These are phyloP conservation scores for Monosporascus sp. DNA, from an alignment of 2,329 filamentous ascomycete species.

Conservation along the genomic window DNA sequence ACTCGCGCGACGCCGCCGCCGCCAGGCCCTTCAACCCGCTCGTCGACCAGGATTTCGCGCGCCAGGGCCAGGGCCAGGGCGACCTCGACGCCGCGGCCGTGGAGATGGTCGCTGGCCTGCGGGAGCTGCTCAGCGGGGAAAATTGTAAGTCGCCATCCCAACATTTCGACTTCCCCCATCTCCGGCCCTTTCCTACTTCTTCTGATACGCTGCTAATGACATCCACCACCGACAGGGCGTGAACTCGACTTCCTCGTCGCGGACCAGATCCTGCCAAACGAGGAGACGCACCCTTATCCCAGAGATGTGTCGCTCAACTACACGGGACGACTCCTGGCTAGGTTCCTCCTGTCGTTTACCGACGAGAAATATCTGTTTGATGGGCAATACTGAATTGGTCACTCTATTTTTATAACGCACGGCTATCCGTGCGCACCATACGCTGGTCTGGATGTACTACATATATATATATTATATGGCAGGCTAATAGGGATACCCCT, in stretches of 20 bases:
- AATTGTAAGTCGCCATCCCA: slow-evolving; percentile 34
- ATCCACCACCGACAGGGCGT: slow-evolving; percentile 20
- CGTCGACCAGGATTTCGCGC: slow-evolving; percentile 37
- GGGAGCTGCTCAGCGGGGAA: slow-evolving; percentile 38
- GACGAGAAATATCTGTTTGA: slow-evolving; percentile 45
- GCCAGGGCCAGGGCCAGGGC: slow-evolving; percentile 25
- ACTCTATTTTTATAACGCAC: not conserved
- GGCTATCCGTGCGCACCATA: too few relatives aligned
- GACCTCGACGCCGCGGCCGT: slow-evolving; percentile 42
- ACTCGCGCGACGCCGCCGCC: slow-evolving; percentile 42
- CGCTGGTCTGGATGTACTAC: too few relatives aligned
- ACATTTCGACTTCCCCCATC: not conserved
- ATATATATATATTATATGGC: too few relatives aligned
- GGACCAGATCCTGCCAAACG: slow-evolving; percentile 41
- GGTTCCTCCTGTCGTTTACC: slow-evolving; percentile 51
- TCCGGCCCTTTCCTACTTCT: not conserved
- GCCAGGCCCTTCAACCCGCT: slow-evolving; percentile 51
- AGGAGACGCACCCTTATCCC: slow-evolving; percentile 40
- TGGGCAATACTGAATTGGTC: slow-evolving; percentile 19
- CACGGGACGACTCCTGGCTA: slow-evolving; percentile 46
- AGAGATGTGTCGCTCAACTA: slow-evolving; percentile 46
- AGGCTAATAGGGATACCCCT: too few relatives aligned
- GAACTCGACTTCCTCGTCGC: slow-evolving; percentile 41
- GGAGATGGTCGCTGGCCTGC: slow-evolving; percentile 42
- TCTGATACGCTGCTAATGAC: slow-evolving; percentile 6